phyloP scores from a whole-genome alignment of 2,329 filamentous ascomycete genomes.

The Orbilia javanica region DNA sequence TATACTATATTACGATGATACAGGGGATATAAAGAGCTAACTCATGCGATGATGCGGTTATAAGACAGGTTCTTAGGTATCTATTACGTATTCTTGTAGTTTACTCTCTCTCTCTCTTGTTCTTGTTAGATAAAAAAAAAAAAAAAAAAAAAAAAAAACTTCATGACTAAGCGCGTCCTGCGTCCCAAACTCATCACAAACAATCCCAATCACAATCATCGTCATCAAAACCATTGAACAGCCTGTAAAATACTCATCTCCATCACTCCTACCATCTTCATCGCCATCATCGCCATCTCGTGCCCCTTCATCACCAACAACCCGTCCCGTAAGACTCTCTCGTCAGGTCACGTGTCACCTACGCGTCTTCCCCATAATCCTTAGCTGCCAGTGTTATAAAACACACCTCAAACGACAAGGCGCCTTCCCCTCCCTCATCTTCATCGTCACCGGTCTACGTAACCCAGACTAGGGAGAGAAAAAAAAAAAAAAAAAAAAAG shows the following conservation, averaged over 20 bases:
- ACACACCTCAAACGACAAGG: background rate
- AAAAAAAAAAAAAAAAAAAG: background rate
- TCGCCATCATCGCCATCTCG: background rate
- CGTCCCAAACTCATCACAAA: background rate
- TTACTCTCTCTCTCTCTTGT: too few species aligned
- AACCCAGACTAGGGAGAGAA: background rate
- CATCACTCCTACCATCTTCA: background rate
- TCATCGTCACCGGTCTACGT: background rate
- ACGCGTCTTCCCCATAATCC: background rate
- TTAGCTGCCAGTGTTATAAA: background rate
- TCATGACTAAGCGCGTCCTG: background rate
- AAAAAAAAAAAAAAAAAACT: background rate
- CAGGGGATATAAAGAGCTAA: background rate
- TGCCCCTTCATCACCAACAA: background rate
- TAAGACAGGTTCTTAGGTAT: background rate
- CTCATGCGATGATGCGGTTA: background rate
- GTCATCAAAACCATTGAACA: background rate
- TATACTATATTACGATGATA: constrained; percentile 60
- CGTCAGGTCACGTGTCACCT: constrained; percentile 17
- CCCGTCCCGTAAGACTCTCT: background rate
- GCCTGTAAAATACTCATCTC: too few species aligned
- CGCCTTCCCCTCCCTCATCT: background rate
- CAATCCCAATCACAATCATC: background rate
- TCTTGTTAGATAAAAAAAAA: background rate
- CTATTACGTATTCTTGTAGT: background rate